Conservation (phyloP, 2,329 filamentous ascomycete species). For the Penicillium sp. region DNA sequence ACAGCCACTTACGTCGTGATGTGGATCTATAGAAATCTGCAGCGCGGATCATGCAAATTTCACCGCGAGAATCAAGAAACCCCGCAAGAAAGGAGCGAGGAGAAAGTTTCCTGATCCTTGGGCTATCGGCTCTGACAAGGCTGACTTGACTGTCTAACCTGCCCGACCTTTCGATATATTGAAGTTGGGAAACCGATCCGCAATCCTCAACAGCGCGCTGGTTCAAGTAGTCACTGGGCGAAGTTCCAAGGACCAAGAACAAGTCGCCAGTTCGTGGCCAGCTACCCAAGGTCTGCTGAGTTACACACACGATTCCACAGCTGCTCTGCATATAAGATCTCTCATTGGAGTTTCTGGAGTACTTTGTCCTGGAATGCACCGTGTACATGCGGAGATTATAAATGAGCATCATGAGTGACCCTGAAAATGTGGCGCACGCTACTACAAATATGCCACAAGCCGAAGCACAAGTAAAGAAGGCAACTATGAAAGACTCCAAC, state of each 20-base stretch:
- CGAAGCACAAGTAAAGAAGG: not conserved
- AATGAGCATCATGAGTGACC: not conserved
- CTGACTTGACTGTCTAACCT: not conserved
- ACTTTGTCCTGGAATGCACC: not conserved
- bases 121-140: not conserved
- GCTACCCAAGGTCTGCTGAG: not conserved
- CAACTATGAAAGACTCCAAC: not conserved
- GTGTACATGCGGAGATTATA: not conserved
- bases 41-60: constrained; percentile 11
- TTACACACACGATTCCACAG: not conserved
- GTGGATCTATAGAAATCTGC: constrained; percentile 10
- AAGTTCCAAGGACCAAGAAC: not conserved
- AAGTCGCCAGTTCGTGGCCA: not conserved
- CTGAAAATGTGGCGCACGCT: not conserved
- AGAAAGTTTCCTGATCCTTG: not conserved
- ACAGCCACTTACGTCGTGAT: constrained; percentile 1
- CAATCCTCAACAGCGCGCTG: not conserved
- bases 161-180: not conserved
- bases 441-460: not conserved
- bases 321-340: not conserved
- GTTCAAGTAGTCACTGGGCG: not conserved
- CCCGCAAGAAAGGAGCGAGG: not conserved
- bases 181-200: not conserved
- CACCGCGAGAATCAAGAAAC: not conserved
- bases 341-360: not conserved